Percentiles rank a stretch among this genome's conserved stretches.
These are phyloP conservation scores for Aureobasidium pullulans DNA, from an alignment of 2,329 filamentous ascomycete genomes.

Conservation along the genomic window DNA sequence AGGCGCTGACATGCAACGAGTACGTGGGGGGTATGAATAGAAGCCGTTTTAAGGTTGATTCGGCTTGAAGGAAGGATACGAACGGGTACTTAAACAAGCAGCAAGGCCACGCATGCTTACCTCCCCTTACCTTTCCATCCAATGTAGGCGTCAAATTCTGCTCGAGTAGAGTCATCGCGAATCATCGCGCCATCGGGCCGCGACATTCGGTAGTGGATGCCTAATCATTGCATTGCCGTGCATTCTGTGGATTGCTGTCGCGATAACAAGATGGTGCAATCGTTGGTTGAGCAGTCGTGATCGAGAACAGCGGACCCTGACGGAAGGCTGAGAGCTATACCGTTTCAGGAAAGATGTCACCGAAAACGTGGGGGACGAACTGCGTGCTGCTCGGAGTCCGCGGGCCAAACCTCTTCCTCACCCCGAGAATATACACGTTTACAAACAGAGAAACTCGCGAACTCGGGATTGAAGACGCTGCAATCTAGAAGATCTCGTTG, in stretches of 20 bases:
- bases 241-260: neutral
- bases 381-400: neutral
- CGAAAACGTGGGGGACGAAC: neutral
- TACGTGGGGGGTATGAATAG: neutral
- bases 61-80: neutral
- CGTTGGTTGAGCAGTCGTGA: conserved; percentile 10
- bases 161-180: neutral
- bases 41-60: conserved; percentile 1
- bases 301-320: neutral
- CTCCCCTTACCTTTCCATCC: neutral
- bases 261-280: conserved; percentile 8
- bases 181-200: neutral
- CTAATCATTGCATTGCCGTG: neutral
- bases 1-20: neutral
- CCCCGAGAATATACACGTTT: no score
- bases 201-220: neutral
- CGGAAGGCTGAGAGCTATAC: neutral
- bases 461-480: no score
- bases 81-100: neutral
- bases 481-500: no score
- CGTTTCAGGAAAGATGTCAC: neutral
- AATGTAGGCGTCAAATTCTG: neutral
- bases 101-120: conserved; percentile 8
- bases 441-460: no score
- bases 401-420: neutral